Conservation (phyloP, 208 protist genomes). For the Herpetomonas samuelpessoai region DNA sequence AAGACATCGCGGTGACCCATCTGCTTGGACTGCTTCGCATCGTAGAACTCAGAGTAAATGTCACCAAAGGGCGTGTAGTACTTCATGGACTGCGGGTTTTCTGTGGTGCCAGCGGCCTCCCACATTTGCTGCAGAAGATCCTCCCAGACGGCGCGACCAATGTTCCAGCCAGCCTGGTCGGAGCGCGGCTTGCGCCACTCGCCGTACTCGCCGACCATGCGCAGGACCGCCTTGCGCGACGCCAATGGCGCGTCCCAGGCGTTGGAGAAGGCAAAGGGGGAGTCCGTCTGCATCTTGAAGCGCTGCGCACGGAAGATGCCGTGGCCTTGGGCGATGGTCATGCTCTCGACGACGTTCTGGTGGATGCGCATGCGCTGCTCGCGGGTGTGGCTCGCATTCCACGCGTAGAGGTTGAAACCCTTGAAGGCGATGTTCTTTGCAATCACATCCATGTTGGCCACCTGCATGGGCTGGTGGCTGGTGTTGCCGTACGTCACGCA, state of each 20-base stretch:
- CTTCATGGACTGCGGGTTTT: constrained; percentile 91
- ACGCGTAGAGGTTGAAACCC: constrained; percentile 94
- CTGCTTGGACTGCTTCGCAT: constrained; percentile 81
- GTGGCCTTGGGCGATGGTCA: constrained; percentile 87
- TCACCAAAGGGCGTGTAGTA: constrained; percentile 90
- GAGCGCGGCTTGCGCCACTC: constrained; percentile 83
- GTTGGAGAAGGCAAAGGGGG: constrained; percentile 85
- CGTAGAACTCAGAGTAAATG: constrained; percentile 75
- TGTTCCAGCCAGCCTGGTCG: constrained; percentile 79
- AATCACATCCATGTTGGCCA: constrained; percentile 93
- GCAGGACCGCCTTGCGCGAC: constrained; percentile 80
- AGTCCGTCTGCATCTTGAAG: constrained; percentile 89
- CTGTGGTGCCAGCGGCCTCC: constrained; percentile 75
- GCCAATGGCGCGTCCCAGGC: constrained; percentile 85
- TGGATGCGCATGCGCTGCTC: constrained; percentile 89
- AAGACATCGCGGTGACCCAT: constrained; percentile 89
- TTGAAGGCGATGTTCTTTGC: constrained; percentile 86
- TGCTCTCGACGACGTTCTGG: constrained; percentile 87
- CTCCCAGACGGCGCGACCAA: constrained; percentile 83
- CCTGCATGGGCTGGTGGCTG: constrained; percentile 89
- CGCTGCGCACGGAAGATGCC: constrained; percentile 87
- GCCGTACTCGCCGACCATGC: constrained; percentile 91
- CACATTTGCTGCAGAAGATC: constrained; percentile 86
- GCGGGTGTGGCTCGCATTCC: constrained; percentile 78
- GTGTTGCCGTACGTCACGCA: constrained; percentile 98